Base-by-base conservation (phyloP, 768 basidiomycete species). In the Lepiota subincarnata region DNA sequence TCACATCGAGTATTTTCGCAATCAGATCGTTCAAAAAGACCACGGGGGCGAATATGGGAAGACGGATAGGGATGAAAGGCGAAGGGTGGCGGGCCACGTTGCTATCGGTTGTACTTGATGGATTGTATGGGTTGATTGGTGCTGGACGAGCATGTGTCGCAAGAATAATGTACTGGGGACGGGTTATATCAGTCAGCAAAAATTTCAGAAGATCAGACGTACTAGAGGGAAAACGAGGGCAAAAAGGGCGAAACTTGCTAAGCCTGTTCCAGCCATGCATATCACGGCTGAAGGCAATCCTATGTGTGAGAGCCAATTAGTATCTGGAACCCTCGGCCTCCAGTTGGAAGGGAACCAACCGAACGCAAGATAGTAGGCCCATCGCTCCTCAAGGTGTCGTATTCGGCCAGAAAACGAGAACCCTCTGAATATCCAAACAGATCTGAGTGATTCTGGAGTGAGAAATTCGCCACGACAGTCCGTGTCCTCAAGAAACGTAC, bases 311-410 rank as follows among this genome's bases (percentile, higher is more conserved):
- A 57, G 50, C 44, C 20, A 39, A 18, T n/a, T 16, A 57, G 36
- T 11, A 48, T 34, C 39, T 34, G 11, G 7, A 38, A 38, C 6
- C 39, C 42, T 20, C 4, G 24, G 37, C 18, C 19, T 37, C 55
- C 45, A 11, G 24, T 48, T 13, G 37, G 19, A n/a, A 50, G 51
- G 4, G 48, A 42, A 62, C 73, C 31, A 47, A 78, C 92, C 92
- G 58, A 92, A 95, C 4, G 87, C 87, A 55, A 92, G 77, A 63
- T 85, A 91, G 69, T 94, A 95, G 1, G 87, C 80, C 92, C 92
- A 95, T 38, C 91, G 80, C 67, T 92, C 89, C 69, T 95, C 92
- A 16, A 93, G 71, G 64, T 87, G 80, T 44, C 84, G 72, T 42
- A 92, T 80, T 50, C 90, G 74, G 12, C 79, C 70, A 1, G 88